phyloP scores from a whole-genome alignment of 495 filamentous ascomycete genomes.

The Penicillium macrosclerotiorum region DNA sequence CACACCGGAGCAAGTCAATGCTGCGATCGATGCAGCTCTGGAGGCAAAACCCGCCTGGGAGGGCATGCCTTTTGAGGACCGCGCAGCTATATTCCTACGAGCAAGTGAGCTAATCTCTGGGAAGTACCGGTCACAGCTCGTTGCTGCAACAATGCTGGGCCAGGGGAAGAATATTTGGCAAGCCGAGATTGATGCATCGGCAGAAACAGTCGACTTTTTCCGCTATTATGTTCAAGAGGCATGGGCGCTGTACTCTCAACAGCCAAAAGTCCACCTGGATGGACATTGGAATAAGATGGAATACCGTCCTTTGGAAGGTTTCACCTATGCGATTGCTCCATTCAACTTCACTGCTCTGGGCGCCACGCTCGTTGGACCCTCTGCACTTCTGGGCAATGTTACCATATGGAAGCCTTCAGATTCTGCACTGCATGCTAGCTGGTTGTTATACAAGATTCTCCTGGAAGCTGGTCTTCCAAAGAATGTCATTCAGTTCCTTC shows the following conservation, averaged over 20 bases:
- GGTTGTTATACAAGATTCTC: constrained; percentile 74
- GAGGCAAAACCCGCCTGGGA: constrained; percentile 81
- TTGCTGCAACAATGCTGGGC: constrained; percentile 89
- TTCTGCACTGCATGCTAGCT: constrained; percentile 69
- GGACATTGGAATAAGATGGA: constrained; percentile 74
- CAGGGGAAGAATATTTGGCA: constrained; percentile 98
- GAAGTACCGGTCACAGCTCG: constrained; percentile 88
- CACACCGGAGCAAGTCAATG: constrained; percentile 60
- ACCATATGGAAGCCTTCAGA: constrained; percentile 87
- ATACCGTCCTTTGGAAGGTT: constrained; percentile 78
- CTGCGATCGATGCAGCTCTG: constrained; percentile 76
- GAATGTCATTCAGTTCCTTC: constrained; percentile 78
- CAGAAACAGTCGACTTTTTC: constrained; percentile 85
- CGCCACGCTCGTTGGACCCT: constrained; percentile 70
- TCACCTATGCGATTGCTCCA: constrained; percentile 37
- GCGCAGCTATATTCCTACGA: constrained; percentile 88
- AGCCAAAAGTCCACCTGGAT: constrained; percentile 53
- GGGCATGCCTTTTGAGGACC: constrained; percentile 74
- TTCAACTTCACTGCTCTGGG: constrained; percentile 76
- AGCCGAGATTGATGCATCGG: constrained; percentile 91
- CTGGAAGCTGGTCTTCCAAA: constrained; percentile 76
- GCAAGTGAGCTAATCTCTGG: constrained; percentile 80
- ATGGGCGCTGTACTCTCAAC: constrained; percentile 68
- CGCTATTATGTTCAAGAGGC: constrained; percentile 74
- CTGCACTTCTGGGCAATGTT: constrained; percentile 78